Evolutionary conservation across 371 early-diverging fungal species (phyloP).

Genomic region (Mucor piriformis): DNA sequence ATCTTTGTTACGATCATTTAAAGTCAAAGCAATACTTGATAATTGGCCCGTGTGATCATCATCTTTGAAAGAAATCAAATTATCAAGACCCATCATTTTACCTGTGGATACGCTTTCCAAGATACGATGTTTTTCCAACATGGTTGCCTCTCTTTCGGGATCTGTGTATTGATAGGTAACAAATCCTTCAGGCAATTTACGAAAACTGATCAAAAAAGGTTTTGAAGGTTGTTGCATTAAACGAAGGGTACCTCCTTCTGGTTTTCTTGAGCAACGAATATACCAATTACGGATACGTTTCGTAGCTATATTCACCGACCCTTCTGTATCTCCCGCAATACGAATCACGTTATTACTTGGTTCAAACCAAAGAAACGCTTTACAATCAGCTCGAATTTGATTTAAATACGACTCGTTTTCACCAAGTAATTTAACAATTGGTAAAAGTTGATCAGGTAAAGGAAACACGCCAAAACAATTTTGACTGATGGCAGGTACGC

Average conservation of each 20-base stretch:
- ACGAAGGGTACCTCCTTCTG: constrained; percentile 6
- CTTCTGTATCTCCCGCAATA: constrained; percentile 24
- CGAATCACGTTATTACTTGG: constrained; percentile 6
- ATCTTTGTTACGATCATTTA: constrained; percentile 32
- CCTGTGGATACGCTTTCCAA: constrained; percentile 32
- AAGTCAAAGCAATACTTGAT: constrained; percentile 8
- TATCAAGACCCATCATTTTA: not conserved
- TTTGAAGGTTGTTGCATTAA: constrained; percentile 37
- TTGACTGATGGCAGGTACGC: constrained; percentile 26
- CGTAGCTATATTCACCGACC: constrained; percentile 25
- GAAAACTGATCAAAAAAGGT: constrained; percentile 17
- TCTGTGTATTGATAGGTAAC: constrained; percentile 15
- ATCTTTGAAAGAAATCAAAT: constrained; percentile 15
- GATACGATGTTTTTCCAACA: constrained; percentile 28
- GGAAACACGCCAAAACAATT: constrained; percentile 30
- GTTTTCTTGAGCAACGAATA: constrained; percentile 27
- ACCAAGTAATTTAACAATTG: constrained; percentile 29
- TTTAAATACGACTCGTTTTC: constrained; percentile 39
- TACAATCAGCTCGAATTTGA: constrained; percentile 41
- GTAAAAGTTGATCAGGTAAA: constrained; percentile 28
- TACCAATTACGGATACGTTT: constrained; percentile 48
- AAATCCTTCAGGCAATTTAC: constrained; percentile 27
- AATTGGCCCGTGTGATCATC: constrained; percentile 16
- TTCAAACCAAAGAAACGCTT: constrained; percentile 40
- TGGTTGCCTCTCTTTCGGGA: constrained; percentile 7